A percentile compares a stretch with the other conserved stretches of the same genome.
phyloP scores from a whole-genome alignment of 176 grass and related monocot genomes.

The Oryza nivara region DNA sequence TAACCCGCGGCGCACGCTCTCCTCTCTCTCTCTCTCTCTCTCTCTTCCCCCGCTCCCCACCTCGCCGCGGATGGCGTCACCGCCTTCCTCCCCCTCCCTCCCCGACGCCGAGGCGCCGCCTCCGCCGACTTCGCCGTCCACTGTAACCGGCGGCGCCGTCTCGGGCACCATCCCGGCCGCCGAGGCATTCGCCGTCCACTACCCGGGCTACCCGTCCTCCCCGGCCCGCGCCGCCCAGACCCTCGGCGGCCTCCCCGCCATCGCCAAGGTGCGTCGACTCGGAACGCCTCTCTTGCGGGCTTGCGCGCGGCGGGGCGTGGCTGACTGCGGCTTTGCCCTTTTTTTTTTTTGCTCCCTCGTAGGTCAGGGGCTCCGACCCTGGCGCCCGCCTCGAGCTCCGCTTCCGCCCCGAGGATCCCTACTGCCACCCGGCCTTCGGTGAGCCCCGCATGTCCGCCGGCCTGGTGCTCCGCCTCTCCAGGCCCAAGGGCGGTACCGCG shows the following conservation, averaged over 20 bases:
- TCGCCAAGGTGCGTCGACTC: conserved; percentile 55
- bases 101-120: background rate
- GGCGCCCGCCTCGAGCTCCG: conserved; percentile 63
- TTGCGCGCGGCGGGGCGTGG: background rate
- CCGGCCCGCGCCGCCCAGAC: conserved; percentile 50
- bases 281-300: background rate
- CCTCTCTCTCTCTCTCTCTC: background rate
- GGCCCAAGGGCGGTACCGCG: conserved; percentile 18
- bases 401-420: conserved; percentile 81
- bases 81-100: background rate
- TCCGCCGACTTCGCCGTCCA: conserved; percentile 18
- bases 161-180: conserved; percentile 55
- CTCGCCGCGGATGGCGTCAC: background rate
- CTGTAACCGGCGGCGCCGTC: conserved; percentile 58
- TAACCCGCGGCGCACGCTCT: too few relatives aligned
- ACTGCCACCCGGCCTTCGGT: conserved; percentile 73
- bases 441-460: conserved; percentile 46
- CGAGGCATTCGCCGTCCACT: conserved; percentile 72
- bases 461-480: conserved; percentile 67
- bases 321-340: background rate
- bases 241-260: conserved; percentile 66
- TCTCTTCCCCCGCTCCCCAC: too few relatives aligned
- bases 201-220: conserved; percentile 81
- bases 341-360: background rate
- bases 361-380: conserved; percentile 54